Evolutionary conservation across 306 rosid genomes (phyloP).

Genomic region (Cyclanthera cordifolia): DNA sequence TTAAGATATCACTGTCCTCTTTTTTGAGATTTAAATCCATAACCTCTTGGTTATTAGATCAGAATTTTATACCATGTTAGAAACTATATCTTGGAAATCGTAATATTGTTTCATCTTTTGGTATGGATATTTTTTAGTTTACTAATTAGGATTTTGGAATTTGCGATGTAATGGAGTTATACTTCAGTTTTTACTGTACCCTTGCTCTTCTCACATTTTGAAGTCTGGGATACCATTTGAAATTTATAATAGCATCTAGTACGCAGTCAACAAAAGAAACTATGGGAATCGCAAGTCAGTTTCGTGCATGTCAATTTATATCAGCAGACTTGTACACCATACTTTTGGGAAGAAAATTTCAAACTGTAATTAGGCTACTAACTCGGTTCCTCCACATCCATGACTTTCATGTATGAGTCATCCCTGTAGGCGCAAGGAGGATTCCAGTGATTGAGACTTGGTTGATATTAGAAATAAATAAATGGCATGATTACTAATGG

Average conservation of each 20-base stretch:
- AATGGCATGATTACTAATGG: not conserved
- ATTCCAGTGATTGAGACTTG: constrained; percentile 5
- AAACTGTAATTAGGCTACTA: constrained; percentile 9
- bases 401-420: constrained; percentile 1
- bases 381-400: constrained; percentile 8
- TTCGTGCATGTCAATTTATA: constrained; percentile 10
- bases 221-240: not conserved
- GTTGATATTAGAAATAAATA: constrained; percentile 13
- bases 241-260: not conserved
- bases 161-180: not conserved
- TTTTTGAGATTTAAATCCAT: no score
- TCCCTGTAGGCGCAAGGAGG: constrained; percentile 10
- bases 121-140: not conserved
- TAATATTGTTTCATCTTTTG: not conserved
- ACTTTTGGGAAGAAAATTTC: not conserved
- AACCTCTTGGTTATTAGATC: not conserved
- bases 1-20: not conserved
- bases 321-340: not conserved
- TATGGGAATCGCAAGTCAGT: not conserved
- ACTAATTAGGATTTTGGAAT: not conserved
- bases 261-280: not conserved
- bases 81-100: not conserved
- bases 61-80: no score
- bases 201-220: not conserved
- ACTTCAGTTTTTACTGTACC: not conserved